Evolutionary conservation across 1,139 yeast species (phyloP).

Genomic region (Zygoascus hellenicus): DNA sequence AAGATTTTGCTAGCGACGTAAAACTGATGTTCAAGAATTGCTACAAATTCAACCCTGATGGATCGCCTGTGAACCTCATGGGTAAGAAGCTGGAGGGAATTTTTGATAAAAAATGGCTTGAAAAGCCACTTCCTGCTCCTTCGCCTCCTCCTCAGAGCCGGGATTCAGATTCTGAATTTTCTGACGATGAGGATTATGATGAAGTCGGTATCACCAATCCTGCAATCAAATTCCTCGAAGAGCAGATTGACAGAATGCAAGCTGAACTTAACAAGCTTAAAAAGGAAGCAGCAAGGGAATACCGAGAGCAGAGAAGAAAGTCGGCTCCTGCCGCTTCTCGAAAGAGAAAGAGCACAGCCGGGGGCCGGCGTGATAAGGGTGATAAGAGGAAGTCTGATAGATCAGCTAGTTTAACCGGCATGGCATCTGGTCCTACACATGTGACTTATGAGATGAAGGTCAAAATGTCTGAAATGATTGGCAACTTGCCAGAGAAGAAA

Average conservation of each 20-base stretch:
- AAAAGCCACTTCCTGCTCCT: conserved; percentile 73
- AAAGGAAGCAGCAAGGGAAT: conserved; percentile 54
- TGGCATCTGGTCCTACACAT: conserved; percentile 24
- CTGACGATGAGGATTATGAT: conserved; percentile 60
- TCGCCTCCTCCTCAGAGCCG: conserved; percentile 45
- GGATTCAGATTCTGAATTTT: conserved; percentile 41
- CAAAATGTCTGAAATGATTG: conserved; percentile 82
- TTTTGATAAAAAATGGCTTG: conserved; percentile 85
- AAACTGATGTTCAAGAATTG: conserved; percentile 82
- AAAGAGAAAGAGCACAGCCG: conserved; percentile 18
- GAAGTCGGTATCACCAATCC: conserved; percentile 74
- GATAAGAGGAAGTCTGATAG: conserved; percentile 10
- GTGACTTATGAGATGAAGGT: conserved; percentile 92
- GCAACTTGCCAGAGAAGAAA: conserved; percentile 70
- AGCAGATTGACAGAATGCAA: conserved; percentile 80
- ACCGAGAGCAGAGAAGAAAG: conserved; percentile 37
- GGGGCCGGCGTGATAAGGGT: conserved; percentile 14
- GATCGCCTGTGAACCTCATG: conserved; percentile 92
- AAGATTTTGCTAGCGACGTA: conserved; percentile 78
- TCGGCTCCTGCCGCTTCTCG: conserved; percentile 17
- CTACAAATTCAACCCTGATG: conserved; percentile 89
- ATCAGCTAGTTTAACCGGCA: conserved; percentile 14
- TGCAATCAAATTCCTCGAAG: conserved; percentile 82
- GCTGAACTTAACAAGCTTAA: conserved; percentile 77
- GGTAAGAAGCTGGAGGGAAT: conserved; percentile 85